Percentiles rank a stretch among this genome's conserved stretches.
These are phyloP conservation scores for Clonostachys rosea DNA, from an alignment of 2,329 filamentous ascomycete species.

Conservation along the genomic window DNA sequence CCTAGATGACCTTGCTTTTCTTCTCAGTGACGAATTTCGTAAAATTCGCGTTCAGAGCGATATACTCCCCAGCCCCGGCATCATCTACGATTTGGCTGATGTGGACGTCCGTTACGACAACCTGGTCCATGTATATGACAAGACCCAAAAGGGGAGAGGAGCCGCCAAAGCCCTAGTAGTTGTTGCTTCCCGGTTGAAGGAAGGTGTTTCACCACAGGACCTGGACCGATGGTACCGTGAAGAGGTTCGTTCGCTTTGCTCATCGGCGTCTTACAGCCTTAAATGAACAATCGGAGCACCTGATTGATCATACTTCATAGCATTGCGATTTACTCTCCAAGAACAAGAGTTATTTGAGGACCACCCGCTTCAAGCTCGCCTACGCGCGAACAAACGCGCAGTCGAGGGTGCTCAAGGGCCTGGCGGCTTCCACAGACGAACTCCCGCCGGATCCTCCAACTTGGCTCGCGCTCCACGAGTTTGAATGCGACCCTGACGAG, in stretches of 20 bases:
- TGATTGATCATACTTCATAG: background rate
- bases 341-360: conserved; percentile 11
- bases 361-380: conserved; percentile 12
- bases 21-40: conserved; percentile 22
- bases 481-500: conserved; percentile 1
- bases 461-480: conserved; percentile 8
- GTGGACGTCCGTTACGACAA: conserved; percentile 12
- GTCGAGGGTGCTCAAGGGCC: conserved; percentile 10
- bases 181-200: conserved; percentile 3
- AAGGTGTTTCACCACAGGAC: conserved; percentile 6
- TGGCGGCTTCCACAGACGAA: conserved; percentile 9
- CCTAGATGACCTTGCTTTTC: conserved; percentile 25
- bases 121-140: conserved; percentile 12
- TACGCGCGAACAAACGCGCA: conserved; percentile 11
- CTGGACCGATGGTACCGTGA: conserved; percentile 13
- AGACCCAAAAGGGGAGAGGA: conserved; percentile 11
- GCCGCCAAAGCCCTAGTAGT: conserved; percentile 1
- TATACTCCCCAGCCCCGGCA: conserved; percentile 9
- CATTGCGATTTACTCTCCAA: conserved; percentile 2
- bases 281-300: too few species aligned
- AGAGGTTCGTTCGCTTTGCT: conserved; percentile 6
- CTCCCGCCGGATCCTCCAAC: conserved; percentile 7
- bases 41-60: conserved; percentile 23
- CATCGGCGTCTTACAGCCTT: background rate
- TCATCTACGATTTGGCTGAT: conserved; percentile 13